Base-by-base conservation (phyloP, 345 rosid genomes). In the Gossypium thurberi region DNA sequence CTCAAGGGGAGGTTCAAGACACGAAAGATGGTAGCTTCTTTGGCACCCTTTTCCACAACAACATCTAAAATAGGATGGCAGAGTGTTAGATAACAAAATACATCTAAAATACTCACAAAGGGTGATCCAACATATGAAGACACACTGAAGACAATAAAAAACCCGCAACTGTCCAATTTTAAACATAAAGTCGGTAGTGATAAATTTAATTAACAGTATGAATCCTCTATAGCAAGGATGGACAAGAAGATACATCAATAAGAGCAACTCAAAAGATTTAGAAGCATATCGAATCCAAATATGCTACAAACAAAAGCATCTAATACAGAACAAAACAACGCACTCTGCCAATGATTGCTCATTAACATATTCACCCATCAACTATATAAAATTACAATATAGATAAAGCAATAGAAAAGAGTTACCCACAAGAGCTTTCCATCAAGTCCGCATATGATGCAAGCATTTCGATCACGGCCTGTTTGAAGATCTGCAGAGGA, bases 1-100 rank as follows among this genome's bases (percentile, higher is more conserved):
- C 53, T 79, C 67, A 65, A 82, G 37, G 44, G 84, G 78, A 70
- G 84, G 85, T 73, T 79, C 81, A 25, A 87, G 63, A 79, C 91
- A 89, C 55, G 81, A 82, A 68, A 81, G 81, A 78, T 84, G 88
- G 74, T 72, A 89, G 75, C 82, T 75, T 68, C 73, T 79, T 65
- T 73, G 74, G 77, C 93, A 89, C 11, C 84, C 85, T 65, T 33
- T 77, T 82, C 92, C 91, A 21, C 76, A 74, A 70, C 93, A 89
- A 74, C 78, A 73, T 81, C 93, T 85, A 75, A 75, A 81, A 69
- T 68, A 50, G 20, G 59, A 63, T 64, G 10, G 9, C 25, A 15
- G 59, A 50, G 40, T 40, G 65, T 74, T 6, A 70, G 1, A 70
- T 65, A 51, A 53, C 62, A 70, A 70, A 70, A 51, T 26, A 37